A percentile compares a stretch with the other conserved stretches of the same genome.
Conservation (phyloP, 176 grass and related monocot species). For the Stipa capillata region DNA sequence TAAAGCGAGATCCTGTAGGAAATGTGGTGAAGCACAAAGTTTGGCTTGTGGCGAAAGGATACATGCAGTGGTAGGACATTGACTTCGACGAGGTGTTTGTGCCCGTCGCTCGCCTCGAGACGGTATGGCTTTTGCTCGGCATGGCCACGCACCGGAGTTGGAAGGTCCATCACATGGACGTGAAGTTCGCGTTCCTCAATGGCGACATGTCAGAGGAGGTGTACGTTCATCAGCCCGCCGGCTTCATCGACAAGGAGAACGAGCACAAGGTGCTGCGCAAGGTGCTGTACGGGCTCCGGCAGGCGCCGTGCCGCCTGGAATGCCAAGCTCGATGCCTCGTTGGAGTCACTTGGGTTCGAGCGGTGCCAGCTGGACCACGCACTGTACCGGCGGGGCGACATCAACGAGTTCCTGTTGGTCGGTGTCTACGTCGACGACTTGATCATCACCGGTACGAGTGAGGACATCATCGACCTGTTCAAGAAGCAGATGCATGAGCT, state of each 20-base stretch:
- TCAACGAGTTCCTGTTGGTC: background rate
- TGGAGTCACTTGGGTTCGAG: background rate
- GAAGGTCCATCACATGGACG: background rate
- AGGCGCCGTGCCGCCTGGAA: background rate
- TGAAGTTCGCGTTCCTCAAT: background rate
- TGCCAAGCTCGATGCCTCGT: background rate
- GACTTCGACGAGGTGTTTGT: too few species aligned
- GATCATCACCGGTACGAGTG: background rate
- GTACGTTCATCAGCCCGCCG: background rate
- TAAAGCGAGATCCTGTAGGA: too few species aligned
- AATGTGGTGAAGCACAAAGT: too few species aligned
- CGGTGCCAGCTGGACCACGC: background rate
- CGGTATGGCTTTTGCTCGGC: too few species aligned
- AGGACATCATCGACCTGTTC: too few species aligned
- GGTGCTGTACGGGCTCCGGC: background rate
- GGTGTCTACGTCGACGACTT: constrained; percentile 8
- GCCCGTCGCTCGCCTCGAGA: too few species aligned
- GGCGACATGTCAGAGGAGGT: background rate
- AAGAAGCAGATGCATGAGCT: too few species aligned
- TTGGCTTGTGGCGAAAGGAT: too few species aligned
- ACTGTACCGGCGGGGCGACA: background rate
- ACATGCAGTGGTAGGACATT: too few species aligned
- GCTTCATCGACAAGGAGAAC: background rate
- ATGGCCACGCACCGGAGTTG: too few species aligned
- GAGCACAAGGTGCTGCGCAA: background rate